Base-by-base conservation (phyloP, 2,329 filamentous ascomycete species). In the Alternaria sp. region DNA sequence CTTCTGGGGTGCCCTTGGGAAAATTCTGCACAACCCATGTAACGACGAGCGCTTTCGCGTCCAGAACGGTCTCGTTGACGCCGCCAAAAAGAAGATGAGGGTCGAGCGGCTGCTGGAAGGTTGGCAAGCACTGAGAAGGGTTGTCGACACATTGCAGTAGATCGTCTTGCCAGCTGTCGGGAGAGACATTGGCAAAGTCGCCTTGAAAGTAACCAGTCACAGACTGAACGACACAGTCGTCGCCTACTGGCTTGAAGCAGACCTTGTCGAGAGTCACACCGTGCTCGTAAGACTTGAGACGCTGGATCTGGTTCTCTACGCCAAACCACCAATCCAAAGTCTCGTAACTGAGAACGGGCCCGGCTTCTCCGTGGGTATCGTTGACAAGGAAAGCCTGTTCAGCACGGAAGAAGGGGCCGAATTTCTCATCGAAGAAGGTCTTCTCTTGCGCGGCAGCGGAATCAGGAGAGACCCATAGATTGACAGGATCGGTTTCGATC, bases 1-100 rank as follows among this genome's bases (percentile, higher is more conserved):
- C 86, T 49, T 89, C 88, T 26, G 86, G 81, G 4, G 91, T 91
- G 10, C 89, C 93, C 76, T 96, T 93, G 5, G 87, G 85, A 69
- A 90, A 87, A 73, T 98, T 99, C 72, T 91, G 93, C 52, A 99
- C 89, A 8, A 99, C 95, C 96, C 96, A 99, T 0, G 94, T 98
- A 6, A 92, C 89, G 8, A 97, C 91, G 63, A 98, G 87, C 3
- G 96, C 93, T 62, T 89, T 84, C 0, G 95, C 90, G 54, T 96
- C 88, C 5, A 90, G 83, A 25, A 93, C 87, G 1, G 86, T 85
- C 19, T 87, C 80, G 46, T 90, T 85, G 73, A 91, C 95, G 3
- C 93, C 94, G 53, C 96, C 96, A 12, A 99, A 86, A 6, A 99
- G 87, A 82, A 97, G 90, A 65, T 91, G 90, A 0, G 93, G 91